phyloP scores from a whole-genome alignment of 805 yeast genomes.

The Ogataea glucozyma region DNA sequence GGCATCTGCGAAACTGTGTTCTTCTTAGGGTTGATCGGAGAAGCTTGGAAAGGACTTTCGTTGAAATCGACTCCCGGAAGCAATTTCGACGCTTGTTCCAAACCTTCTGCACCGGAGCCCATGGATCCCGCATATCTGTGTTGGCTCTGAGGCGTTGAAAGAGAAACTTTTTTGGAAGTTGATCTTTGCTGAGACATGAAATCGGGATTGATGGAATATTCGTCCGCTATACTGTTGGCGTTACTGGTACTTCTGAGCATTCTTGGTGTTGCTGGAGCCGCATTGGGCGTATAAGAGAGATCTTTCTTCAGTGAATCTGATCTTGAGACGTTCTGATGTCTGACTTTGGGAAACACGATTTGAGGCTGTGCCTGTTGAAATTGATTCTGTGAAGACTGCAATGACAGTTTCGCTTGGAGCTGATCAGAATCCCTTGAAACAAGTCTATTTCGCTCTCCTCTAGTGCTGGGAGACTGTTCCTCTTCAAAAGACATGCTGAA shows the following conservation, averaged over 20 bases:
- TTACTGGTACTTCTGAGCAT: slow-evolving; percentile 60
- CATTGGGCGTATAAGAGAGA: slow-evolving; percentile 29
- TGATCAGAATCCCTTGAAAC: neutral
- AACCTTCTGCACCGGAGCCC: slow-evolving; percentile 3
- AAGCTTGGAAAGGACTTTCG: slow-evolving; percentile 14
- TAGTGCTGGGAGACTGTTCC: slow-evolving; percentile 4
- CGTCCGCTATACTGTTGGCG: slow-evolving; percentile 28
- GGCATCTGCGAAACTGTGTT: slow-evolving; percentile 5
- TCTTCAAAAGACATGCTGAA: slow-evolving; percentile 4
- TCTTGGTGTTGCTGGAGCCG: slow-evolving; percentile 66
- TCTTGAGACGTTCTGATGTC: slow-evolving; percentile 24
- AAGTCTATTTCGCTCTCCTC: slow-evolving; percentile 7
- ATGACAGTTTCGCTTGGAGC: neutral
- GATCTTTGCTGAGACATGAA: slow-evolving; percentile 19
- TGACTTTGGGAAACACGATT: slow-evolving; percentile 26
- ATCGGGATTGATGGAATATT: slow-evolving; percentile 26
- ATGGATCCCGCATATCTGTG: slow-evolving; percentile 19
- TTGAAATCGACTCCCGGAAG: slow-evolving; percentile 32
- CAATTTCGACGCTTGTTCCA: slow-evolving; percentile 17
- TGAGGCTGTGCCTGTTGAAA: slow-evolving; percentile 13
- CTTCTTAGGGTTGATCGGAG: slow-evolving; percentile 14
- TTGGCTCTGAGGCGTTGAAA: slow-evolving; percentile 20
- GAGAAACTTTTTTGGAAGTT: slow-evolving; percentile 22
- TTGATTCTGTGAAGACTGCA: neutral
- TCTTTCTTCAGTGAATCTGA: slow-evolving; percentile 24